These are phyloP conservation scores for Lagerstroemia speciosa DNA, from an alignment of 345 rosid genomes.

Conservation along the genomic window DNA sequence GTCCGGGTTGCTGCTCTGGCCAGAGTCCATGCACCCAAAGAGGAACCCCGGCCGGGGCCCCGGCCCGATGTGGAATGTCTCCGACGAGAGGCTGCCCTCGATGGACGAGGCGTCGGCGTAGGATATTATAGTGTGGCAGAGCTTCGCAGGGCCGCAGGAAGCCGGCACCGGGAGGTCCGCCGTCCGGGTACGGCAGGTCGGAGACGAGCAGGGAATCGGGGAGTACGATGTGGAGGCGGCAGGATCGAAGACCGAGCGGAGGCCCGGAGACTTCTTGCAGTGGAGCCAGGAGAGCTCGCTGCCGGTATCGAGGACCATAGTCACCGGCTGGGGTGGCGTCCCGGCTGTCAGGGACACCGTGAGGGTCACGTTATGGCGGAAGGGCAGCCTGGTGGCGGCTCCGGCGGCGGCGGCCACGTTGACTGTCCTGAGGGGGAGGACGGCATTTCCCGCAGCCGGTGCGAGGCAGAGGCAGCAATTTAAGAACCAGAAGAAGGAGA, in stretches of 20 bases:
- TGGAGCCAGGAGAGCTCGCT: slow-evolving; percentile 90
- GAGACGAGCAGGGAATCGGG: slow-evolving; percentile 57
- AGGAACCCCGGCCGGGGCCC: slow-evolving; percentile 32
- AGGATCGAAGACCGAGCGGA: slow-evolving; percentile 45
- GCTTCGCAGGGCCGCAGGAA: slow-evolving; percentile 61
- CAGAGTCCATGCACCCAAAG: slow-evolving; percentile 81
- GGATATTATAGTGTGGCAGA: slow-evolving; percentile 68
- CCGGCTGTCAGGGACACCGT: slow-evolving; percentile 70
- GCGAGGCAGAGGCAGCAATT: background rate
- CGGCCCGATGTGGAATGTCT: slow-evolving; percentile 48
- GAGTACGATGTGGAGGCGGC: slow-evolving; percentile 52
- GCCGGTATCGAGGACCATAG: slow-evolving; percentile 89
- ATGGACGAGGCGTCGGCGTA: slow-evolving; percentile 85
- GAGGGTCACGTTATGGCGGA: slow-evolving; percentile 73
- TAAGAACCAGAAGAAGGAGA: background rate
- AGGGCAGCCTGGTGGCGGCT: slow-evolving; percentile 60
- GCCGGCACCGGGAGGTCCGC: slow-evolving; percentile 68
- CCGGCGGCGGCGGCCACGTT: background rate
- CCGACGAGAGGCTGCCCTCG: slow-evolving; percentile 77
- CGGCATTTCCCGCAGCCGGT: background rate
- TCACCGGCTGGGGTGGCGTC: slow-evolving; percentile 81
- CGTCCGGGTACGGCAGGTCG: slow-evolving; percentile 57
- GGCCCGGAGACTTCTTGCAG: slow-evolving; percentile 38
- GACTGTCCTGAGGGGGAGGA: background rate
- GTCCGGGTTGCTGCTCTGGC: slow-evolving; percentile 52